A percentile compares a stretch with the other conserved stretches of the same genome.
phyloP scores from a whole-genome alignment of 495 filamentous ascomycete species.

The Penicillium pancosmium region DNA sequence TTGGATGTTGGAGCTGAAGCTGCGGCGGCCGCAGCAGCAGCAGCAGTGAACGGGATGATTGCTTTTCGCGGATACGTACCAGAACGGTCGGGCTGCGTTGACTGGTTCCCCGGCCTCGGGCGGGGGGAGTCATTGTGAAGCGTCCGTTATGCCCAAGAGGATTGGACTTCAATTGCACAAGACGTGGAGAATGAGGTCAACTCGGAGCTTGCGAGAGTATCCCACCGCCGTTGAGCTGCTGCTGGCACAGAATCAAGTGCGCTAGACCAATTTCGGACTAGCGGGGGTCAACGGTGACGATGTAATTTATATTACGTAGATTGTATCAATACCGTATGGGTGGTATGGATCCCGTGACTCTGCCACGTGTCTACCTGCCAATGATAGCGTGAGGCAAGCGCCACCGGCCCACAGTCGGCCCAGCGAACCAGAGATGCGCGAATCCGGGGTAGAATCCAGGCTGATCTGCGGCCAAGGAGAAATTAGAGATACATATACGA shows the following conservation, averaged over 20 bases:
- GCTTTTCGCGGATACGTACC: constrained; percentile 35
- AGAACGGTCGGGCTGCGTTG: constrained; percentile 60
- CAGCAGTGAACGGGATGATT: constrained; percentile 5
- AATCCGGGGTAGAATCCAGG: constrained; percentile 26
- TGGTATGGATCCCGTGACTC: constrained; percentile 15
- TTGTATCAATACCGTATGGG: constrained; percentile 3
- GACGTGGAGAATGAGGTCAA: neutral
- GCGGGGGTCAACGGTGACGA: constrained; percentile 2
- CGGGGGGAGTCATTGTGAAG: constrained; percentile 36
- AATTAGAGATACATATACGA: neutral
- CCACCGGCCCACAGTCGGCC: constrained; percentile 5
- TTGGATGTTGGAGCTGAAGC: neutral
- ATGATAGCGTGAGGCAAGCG: neutral
- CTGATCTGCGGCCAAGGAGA: constrained; percentile 3
- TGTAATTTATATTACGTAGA: constrained; percentile 13
- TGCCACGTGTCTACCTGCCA: constrained; percentile 21
- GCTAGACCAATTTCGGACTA: constrained; percentile 12
- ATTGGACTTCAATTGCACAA: constrained; percentile 10
- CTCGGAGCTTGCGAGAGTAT: neutral
- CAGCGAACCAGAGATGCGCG: constrained; percentile 12
- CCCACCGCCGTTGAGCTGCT: constrained; percentile 2
- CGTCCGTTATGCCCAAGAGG: neutral
- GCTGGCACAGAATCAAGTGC: constrained; percentile 10
- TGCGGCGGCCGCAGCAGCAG: neutral
- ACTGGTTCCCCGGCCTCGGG: constrained; percentile 40